Base-by-base conservation (phyloP, 495 filamentous ascomycete species). In the Aspergillus ellipticus region DNA sequence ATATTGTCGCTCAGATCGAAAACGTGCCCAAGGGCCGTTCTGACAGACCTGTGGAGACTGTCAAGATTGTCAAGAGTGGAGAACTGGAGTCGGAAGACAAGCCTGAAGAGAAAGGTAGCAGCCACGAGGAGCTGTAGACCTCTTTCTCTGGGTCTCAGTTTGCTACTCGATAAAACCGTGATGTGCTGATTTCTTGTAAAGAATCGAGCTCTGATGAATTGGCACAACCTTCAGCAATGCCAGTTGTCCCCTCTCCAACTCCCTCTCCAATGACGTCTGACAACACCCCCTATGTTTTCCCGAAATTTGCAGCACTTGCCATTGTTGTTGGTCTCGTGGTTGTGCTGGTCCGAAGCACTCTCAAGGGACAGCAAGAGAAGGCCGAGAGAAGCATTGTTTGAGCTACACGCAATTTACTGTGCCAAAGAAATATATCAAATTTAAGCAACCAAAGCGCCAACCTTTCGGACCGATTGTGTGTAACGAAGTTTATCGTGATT, bases 61-160 rank as follows among this genome's bases (percentile, higher is more conserved):
- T 99, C 69, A 96, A 89, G 83, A 96, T 98, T 66, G 85, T 73
- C 49, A 95, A 97, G 85, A 93, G 90, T 73, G 94, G 94, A 65
- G 95, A 98, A 82, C 78, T 92, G 61, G 88, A 90, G 64, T 74
- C 85, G 60, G 87, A 90, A 66, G 75, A 85, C 20, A 59, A 63
- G 31, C 52, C 65, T 37, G 68, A 72, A 54, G 68, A 74, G 55
- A 92, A 97, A 98, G 94, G 94, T 98, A 97, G 89, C 82, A 46
- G 51, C 57, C 89, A 95, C 74, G 85, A 87, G 75, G 94, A 97
- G 75, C 89, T 97, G 74, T 97, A 90, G 82, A 80, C 65, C 64
- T 59, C 56, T 62, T 49, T 60, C 63, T 55, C 37, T 60, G 59
- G 57, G 49, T 63, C 58, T 56, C 48, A 59, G 55, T 60, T 54